Evolutionary conservation across 1,284 basidiomycete genomes (phyloP), one percentile per base, ranked within the genome.

Genomic region (Sanghuangporus sanghuang): DNA sequence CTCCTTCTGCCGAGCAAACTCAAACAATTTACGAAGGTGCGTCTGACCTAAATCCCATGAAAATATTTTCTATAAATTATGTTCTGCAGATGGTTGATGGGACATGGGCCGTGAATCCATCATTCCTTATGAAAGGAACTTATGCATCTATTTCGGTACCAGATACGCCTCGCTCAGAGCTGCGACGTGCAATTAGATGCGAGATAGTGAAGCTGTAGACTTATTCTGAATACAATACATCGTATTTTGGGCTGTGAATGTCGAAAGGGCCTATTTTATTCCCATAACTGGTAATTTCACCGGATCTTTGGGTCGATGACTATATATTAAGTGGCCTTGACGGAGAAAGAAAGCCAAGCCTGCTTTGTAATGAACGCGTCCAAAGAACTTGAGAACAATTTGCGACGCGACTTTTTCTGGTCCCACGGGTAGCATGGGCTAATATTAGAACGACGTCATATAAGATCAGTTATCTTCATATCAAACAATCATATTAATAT

Each of bases 21-120:
- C 53, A 94, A 91, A 73, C 89, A 94, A 36, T 96, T 96, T 71
- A 81, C 85, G 12, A 95, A 93, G 82, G 93, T 92, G 39, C 36
- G 57, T 70, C 40, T 18, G 64, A 67, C 16, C 0, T 46, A 14
- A 23, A 23, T 46, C 1, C 6, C n/a, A 46, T 46, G 9, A 6
- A 46, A 12, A 46, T 12, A 11, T 48, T 1, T 42, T 21, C n/a
- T n/a, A 3, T 42, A 35, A 53, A 6, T 23, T 9, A 32, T n/a
- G 18, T 40, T 56, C 7, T 69, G 3, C 66, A 92, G 87, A 75
- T 81, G 35, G 85, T 93, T 21, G 85, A 91, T 67, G 78, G 79
- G 27, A 88, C 89, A 1, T 76, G 80, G 5, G 79, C 85, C 6
- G 73, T 94, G 64, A 95, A 95, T 69, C 90, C 93, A 3, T 89